Evolutionary conservation across 345 rosid species (phyloP).

Genomic region (Gynandropsis gynandra): DNA sequence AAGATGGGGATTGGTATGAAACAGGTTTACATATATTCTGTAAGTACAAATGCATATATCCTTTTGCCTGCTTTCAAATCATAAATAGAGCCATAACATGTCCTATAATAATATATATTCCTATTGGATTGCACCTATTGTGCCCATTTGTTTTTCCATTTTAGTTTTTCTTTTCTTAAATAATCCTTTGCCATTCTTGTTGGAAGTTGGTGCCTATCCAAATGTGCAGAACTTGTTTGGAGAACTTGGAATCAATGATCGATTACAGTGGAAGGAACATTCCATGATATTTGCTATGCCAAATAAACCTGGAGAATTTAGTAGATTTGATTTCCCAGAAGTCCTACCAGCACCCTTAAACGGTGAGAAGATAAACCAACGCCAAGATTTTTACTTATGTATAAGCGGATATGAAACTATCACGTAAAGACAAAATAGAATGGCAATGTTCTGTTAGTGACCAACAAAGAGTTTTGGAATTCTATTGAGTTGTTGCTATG

Average conservation of each 20-base stretch:
- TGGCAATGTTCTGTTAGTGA: too few relatives aligned
- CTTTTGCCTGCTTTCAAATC: not conserved
- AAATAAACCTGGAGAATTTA: slow-evolving; percentile 88
- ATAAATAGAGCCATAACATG: not conserved
- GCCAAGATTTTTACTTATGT: not conserved
- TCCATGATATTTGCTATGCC: slow-evolving; percentile 99
- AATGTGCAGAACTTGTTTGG: slow-evolving; percentile 87
- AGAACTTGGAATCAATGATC: slow-evolving; percentile 84
- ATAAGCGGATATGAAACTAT: not conserved
- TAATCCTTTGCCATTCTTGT: slow-evolving; percentile 14
- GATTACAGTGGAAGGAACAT: slow-evolving; percentile 96
- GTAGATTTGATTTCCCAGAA: slow-evolving; percentile 92
- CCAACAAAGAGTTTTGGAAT: too few relatives aligned
- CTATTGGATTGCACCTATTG: not conserved
- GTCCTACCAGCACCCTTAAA: slow-evolving; percentile 81
- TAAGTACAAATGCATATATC: slow-evolving; percentile 33
- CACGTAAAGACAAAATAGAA: too few relatives aligned
- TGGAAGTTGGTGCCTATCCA: slow-evolving; percentile 90
- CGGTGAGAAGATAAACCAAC: slow-evolving; percentile 39
- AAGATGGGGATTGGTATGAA: slow-evolving; percentile 92
- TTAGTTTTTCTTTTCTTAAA: slow-evolving; percentile 14
- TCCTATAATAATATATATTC: not conserved
- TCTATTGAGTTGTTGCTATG: slow-evolving; percentile 8
- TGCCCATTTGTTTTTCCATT: not conserved
- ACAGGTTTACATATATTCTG: slow-evolving; percentile 94